Percentiles rank a stretch among this genome's conserved stretches.
These are phyloP conservation scores for Colletotrichum tropicale DNA, from an alignment of 2,329 filamentous ascomycete species.

Conservation along the genomic window DNA sequence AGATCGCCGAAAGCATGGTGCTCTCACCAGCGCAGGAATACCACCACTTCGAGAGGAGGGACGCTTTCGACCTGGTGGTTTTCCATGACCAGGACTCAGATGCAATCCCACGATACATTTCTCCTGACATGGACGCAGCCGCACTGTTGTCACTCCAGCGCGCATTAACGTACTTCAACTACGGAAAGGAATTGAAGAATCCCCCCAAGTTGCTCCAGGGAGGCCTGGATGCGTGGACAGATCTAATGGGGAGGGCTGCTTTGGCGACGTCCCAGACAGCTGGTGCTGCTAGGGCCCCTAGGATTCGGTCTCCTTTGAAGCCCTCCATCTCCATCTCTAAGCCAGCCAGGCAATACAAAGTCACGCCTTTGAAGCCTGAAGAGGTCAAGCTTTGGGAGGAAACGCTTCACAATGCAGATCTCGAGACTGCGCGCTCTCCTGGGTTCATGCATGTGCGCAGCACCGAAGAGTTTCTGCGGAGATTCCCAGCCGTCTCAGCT, in stretches of 20 bases:
- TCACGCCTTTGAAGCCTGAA: slow-evolving; percentile 76
- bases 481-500: slow-evolving; percentile 75
- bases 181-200: slow-evolving; percentile 73
- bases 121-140: slow-evolving; percentile 43
- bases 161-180: slow-evolving; percentile 84
- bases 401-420: slow-evolving; percentile 69
- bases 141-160: slow-evolving; percentile 77
- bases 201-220: slow-evolving; percentile 80
- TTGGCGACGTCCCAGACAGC: slow-evolving; percentile 47
- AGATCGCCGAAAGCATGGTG: slow-evolving; percentile 71
- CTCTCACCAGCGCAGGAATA: slow-evolving; percentile 78
- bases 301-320: slow-evolving; percentile 9
- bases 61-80: slow-evolving; percentile 85
- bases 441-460: slow-evolving; percentile 64
- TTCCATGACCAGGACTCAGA: slow-evolving; percentile 81
- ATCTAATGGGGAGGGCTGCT: slow-evolving; percentile 76
- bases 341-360: slow-evolving; percentile 49
- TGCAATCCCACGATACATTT: slow-evolving; percentile 45
- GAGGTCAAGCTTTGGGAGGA: slow-evolving; percentile 85
- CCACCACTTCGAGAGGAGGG: slow-evolving; percentile 70
- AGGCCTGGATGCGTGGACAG: slow-evolving; percentile 85
- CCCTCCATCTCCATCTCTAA: slow-evolving; percentile 18
- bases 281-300: slow-evolving; percentile 17
- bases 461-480: slow-evolving; percentile 83
- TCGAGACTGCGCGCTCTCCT: slow-evolving; percentile 51